Percentiles rank a stretch among this genome's conserved stretches.
Conservation (phyloP, 1,284 basidiomycete genomes). For the Pseudomicrostroma phylloplanum region DNA sequence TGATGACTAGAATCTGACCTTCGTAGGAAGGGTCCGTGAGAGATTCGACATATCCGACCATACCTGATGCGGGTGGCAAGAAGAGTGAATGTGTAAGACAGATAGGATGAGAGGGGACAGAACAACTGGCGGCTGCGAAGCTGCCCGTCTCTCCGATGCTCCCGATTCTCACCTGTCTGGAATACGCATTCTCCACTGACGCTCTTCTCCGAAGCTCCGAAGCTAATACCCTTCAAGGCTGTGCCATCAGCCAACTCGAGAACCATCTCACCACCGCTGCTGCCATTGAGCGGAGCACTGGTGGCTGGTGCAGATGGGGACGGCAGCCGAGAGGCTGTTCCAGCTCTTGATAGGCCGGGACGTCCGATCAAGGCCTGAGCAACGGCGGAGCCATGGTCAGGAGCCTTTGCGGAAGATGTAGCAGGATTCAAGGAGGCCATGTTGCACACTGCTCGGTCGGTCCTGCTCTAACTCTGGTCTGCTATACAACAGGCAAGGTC, state of each 20-base stretch:
- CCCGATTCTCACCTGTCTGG: constrained; percentile 75
- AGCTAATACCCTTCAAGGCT: constrained; percentile 80
- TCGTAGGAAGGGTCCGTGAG: constrained; percentile 98
- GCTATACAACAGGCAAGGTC: too few relatives aligned
- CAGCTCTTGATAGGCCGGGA: not conserved
- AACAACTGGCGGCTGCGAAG: not conserved
- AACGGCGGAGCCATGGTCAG: too few relatives aligned
- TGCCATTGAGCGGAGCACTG: constrained; percentile 19
- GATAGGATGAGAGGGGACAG: not conserved
- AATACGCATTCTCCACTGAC: constrained; percentile 98
- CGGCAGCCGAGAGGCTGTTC: constrained; percentile 9
- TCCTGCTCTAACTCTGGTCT: too few relatives aligned
- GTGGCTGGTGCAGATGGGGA: constrained; percentile 21
- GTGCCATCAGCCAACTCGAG: constrained; percentile 88
- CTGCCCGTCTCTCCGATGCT: not conserved
- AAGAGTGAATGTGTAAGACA: not conserved
- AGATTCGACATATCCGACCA: constrained; percentile 99
- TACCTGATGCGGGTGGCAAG: constrained; percentile 23
- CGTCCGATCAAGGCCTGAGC: too few relatives aligned
- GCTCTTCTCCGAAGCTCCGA: constrained; percentile 85
- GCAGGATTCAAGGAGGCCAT: too few relatives aligned
- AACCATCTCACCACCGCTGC: constrained; percentile 56
- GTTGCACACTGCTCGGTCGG: too few relatives aligned
- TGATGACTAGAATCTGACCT: constrained; percentile 94
- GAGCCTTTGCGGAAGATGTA: too few relatives aligned